phyloP scores from a whole-genome alignment of 257 asterid genomes.

The Capsicum baccatum region DNA sequence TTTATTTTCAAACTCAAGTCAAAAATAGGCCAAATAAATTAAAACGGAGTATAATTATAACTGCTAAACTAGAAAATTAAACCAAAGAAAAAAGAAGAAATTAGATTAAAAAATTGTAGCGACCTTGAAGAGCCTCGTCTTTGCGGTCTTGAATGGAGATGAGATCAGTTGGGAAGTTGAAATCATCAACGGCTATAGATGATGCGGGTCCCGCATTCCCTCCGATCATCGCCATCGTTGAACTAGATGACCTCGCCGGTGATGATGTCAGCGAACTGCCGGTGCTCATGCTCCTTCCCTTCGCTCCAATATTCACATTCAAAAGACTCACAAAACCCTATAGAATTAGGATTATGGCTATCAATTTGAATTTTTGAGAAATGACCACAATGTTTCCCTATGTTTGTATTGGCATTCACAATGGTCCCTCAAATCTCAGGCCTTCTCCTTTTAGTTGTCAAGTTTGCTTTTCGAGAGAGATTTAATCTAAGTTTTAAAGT shows the following conservation, averaged over 20 bases:
- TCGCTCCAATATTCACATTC: background rate
- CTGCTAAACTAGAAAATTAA: background rate
- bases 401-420: background rate
- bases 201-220: conserved; percentile 27
- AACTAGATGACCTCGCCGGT: conserved; percentile 53
- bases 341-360: background rate
- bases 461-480: too few species aligned
- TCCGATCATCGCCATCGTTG: conserved; percentile 47
- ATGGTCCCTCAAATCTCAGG: background rate
- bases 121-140: conserved; percentile 67
- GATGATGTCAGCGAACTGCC: conserved; percentile 50
- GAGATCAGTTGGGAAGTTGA: conserved; percentile 53
- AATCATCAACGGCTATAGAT: conserved; percentile 49
- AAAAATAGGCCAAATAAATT: too few species aligned
- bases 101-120: background rate
- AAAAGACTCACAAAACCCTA: background rate
- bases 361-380: background rate
- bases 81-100: background rate
- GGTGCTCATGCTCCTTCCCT: conserved; percentile 42
- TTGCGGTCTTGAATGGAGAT: conserved; percentile 74
- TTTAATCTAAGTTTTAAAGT: too few species aligned
- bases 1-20: too few species aligned
- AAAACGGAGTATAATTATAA: background rate
- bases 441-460: too few species aligned
- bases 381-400: background rate